Evolutionary conservation across 495 filamentous ascomycete species (phyloP), one percentile per base, ranked within the genome.

Genomic region (Aspergillus conjunctus): DNA sequence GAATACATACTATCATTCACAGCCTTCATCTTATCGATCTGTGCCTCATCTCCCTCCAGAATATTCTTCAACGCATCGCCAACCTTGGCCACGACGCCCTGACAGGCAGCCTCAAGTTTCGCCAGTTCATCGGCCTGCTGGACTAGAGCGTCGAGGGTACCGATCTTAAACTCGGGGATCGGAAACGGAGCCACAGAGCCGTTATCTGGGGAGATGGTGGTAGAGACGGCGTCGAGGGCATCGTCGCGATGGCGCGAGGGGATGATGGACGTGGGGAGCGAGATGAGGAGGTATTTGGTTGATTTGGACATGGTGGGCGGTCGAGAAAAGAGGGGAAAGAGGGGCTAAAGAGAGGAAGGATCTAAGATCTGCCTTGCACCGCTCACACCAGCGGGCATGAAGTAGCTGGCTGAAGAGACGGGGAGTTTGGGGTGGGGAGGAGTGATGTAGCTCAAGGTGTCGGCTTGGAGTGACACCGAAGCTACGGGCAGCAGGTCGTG

Each of bases 131-230:
- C 94, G 39, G 94, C 94, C 71, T 98, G 93, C 77, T 95, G 91
- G 26, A 98, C 92, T n/a, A 98, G 79, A 44, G 90, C 91, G 75
- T 98, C 94, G 51, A 98, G 82, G 1, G 94, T 96, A 53, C 94
- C 94, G 73, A 98, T 96, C 78, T 98, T 98, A 82, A 98, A 96
- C 43, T 90, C 88, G 3, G 94, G 94, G 60, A 98, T 90, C 12
- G 83, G 73, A 68, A 97, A 97, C 8, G 88, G 87, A 50, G 85
- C 79, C 18, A 91, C 86, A 45, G 85, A 85, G 66, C 90, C 92
- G 68, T 90, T 86, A 56, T 97, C 90, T 34, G 84, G 76, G 30
- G 84, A 77, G 58, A 97, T 79, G 12, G 90, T 90, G 49, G 88
- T 69, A 63, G 84, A 85, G 33, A 98, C 69, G 51, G 88, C 83